Evolutionary conservation across 305 asterid species (phyloP), one percentile per base, ranked within the genome.

Genomic region (Striga hermonthica): DNA sequence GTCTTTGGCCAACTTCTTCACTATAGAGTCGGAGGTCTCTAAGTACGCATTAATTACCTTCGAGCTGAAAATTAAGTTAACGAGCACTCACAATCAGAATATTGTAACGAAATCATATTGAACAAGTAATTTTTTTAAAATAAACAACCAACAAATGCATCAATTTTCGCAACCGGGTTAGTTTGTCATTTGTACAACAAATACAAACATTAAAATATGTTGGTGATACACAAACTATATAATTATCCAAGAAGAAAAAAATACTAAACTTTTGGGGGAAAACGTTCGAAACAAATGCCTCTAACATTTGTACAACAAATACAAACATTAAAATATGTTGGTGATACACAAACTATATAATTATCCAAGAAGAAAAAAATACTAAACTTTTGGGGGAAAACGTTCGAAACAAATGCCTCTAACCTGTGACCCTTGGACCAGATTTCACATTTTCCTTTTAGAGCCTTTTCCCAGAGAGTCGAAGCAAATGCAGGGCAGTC

Each of bases 391-490:
- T 16, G 10, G 10, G 56, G 8, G 54, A 40, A 37, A 28, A 9
- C 44, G 53, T 9, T 53, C 16, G 39, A 41, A 28, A 53, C 3
- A 3, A n/a, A n/a, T n/a, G n/a, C n/a, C n/a, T n/a, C 76, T 64
- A 68, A 93, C 98, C 97, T 86, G 85, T 85, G 96, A 40, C 99
- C 97, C 73, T 90, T 84, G 50, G 80, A 88, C 95, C 84, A 86
- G 39, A 58, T 62, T 56, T 78, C 80, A 64, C 95, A 83, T 44
- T 81, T 86, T 44, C 99, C 95, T 76, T 82, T 78, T 50, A 94
- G 77, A 65, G 91, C 93, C 60, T 78, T 86, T 75, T 83, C 87
- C 94, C 97, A 88, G 35, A 94, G 85, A n/a, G 74, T 72, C 31
- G 81, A 71, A 54, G 99, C 97, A 41, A 90, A 90, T 28, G 68